Evolutionary conservation across 495 filamentous ascomycete genomes (phyloP).

Genomic region (Mytilinidion resinicola): DNA sequence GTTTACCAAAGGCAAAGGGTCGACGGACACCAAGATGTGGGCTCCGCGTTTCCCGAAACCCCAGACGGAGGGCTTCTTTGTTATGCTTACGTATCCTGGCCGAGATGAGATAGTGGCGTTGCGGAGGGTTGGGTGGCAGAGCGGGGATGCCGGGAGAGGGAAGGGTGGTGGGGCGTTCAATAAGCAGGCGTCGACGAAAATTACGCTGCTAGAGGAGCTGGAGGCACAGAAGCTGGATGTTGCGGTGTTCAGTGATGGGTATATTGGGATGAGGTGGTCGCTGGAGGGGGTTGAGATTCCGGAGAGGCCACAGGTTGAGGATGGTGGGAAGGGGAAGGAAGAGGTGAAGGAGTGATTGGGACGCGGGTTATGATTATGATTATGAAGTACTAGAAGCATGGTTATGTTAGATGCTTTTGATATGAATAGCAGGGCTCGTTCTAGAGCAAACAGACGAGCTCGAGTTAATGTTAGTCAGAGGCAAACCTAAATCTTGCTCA

Average conservation of each 20-base stretch:
- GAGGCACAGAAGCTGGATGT: constrained; percentile 57
- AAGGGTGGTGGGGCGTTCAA: constrained; percentile 1
- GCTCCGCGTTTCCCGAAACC: constrained; percentile 89
- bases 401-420: too few species aligned
- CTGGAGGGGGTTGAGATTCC: constrained; percentile 50
- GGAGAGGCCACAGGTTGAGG: constrained; percentile 32
- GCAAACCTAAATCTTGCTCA: too few species aligned
- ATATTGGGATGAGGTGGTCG: constrained; percentile 71
- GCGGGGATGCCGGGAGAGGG: constrained; percentile 22
- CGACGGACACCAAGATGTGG: constrained; percentile 61
- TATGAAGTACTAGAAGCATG: too few species aligned
- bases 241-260: constrained; percentile 73
- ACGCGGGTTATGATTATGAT: too few species aligned
- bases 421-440: too few species aligned
- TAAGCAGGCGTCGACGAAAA: constrained; percentile 36
- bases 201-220: constrained; percentile 55
- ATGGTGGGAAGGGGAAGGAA: constrained; percentile 32
- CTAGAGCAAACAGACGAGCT: too few species aligned
- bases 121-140: constrained; percentile 75
- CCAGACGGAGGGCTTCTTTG: constrained; percentile 91
- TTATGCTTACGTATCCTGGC: constrained; percentile 59
- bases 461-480: too few species aligned
- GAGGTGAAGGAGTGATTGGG: not conserved
- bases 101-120: constrained; percentile 74
- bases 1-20: not conserved